Conservation (phyloP, 23 red algal genomes). For the Gracilaria gracilis region DNA sequence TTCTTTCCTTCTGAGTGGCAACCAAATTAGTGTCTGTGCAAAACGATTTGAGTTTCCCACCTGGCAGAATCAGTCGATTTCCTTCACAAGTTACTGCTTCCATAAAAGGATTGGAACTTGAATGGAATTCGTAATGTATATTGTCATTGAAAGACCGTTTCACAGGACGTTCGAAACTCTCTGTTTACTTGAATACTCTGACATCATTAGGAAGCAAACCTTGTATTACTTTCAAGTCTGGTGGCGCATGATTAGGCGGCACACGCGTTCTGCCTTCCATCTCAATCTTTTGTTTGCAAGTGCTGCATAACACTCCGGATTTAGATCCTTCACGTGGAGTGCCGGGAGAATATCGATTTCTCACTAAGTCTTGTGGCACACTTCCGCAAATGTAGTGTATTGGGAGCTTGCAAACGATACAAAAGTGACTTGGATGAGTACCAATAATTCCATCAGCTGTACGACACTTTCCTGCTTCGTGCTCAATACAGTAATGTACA, state of each 20-base stretch:
- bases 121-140: not conserved
- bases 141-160: not conserved
- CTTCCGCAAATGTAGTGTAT: not conserved
- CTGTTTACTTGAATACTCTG: not conserved
- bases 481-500: not conserved
- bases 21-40: not conserved
- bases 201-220: not conserved
- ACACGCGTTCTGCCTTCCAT: not conserved
- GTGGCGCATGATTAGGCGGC: too few relatives aligned
- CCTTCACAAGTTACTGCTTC: not conserved
- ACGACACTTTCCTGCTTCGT: not conserved
- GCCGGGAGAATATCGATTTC: not conserved
- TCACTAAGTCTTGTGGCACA: not conserved
- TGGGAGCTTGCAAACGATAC: not conserved
- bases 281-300: not conserved
- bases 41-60: not conserved
- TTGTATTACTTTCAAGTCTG: not conserved
- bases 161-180: not conserved
- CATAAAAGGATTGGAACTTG: not conserved
- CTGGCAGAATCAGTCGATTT: not conserved
- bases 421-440: constrained; percentile 6
- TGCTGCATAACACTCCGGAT: not conserved
- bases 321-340: not conserved
- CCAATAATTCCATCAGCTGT: not conserved
- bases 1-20: not conserved